Evolutionary conservation across 306 rosid genomes (phyloP), one percentile per base, ranked within the genome.

Genomic region (Canavalia ensiformis): DNA sequence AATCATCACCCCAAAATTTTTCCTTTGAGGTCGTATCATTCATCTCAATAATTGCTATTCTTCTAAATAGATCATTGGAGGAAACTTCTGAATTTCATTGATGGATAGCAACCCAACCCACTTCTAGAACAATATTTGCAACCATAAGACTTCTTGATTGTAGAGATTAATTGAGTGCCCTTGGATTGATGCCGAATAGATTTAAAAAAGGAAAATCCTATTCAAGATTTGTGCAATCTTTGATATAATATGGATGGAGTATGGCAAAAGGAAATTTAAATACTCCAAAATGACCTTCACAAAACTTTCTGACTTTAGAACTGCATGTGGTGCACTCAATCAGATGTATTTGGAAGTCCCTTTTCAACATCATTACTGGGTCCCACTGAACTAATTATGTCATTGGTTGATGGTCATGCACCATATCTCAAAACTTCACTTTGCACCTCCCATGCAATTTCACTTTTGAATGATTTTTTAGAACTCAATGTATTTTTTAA

Each of bases 241-340:
- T 37, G 97, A 81, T 54, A 92, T 82, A 86, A 80, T 93, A 93
- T 2, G 97, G 99, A 81, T 96, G 94, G 69, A 92, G 87, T 59
- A 93, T 76, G 7, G 88, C 45, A 81, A 81, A 86, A 11, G 93
- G 92, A 85, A 96, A 93, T 66, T 86, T 81, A 77, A 96, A 90
- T 13, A 75, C 86, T 68, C 99, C 99, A 83, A 85, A 93, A 85
- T 96, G 99, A 83, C 99, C 98, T 89, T 93, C 98, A 55, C 98
- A 93, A 42, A 25, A 29, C 56, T 88, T 88, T 68, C 50, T 69
- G 51, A 79, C 83, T 46, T 77, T 72, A 6, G 99, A 84, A 71
- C 94, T 94, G 82, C 99, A 93, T 76, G 92, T 93, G 46, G 89
- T 77, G 90, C 99, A 96, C 77, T 77, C 88, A 12, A 18, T 18